Conservation (phyloP, 495 filamentous ascomycete genomes). For the Aspergillus saccharolyticus region DNA sequence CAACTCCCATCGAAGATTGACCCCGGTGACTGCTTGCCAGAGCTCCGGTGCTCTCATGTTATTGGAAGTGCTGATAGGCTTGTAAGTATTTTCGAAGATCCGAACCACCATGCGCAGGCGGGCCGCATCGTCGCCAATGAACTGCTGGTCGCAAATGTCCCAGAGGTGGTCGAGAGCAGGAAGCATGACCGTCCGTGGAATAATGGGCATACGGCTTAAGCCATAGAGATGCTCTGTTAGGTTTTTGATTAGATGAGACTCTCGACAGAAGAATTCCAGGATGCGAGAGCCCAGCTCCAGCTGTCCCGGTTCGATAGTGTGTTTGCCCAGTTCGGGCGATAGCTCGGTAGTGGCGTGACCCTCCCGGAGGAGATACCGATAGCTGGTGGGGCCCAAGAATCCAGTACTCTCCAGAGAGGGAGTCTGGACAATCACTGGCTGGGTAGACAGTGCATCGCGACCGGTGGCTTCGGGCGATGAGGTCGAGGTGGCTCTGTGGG, state of each 20-base stretch:
- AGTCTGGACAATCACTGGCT: slow-evolving; percentile 1
- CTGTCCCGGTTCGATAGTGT: slow-evolving; percentile 9
- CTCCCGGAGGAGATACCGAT: slow-evolving; percentile 23
- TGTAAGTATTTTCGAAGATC: slow-evolving; percentile 12
- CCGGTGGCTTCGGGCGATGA: not conserved
- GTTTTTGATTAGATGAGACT: not conserved
- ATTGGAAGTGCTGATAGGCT: not conserved
- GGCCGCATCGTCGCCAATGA: not conserved
- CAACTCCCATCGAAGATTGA: slow-evolving; percentile 46
- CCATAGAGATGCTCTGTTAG: slow-evolving; percentile 1
- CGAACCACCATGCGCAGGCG: slow-evolving; percentile 9
- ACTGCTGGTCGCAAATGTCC: slow-evolving; percentile 1
- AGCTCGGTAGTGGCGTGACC: not conserved
- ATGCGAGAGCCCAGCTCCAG: slow-evolving; percentile 7
- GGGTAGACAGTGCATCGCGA: not conserved
- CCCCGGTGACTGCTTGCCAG: slow-evolving; percentile 32
- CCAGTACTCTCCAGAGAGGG: slow-evolving; percentile 9
- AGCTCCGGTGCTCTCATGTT: slow-evolving; percentile 9
- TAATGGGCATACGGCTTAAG: slow-evolving; percentile 5
- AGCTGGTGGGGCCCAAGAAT: slow-evolving; percentile 35
- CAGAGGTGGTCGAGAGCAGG: slow-evolving; percentile 3
- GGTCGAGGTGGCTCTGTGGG: not conserved
- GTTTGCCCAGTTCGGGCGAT: not conserved
- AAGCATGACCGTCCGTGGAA: slow-evolving; percentile 4
- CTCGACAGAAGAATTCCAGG: not conserved